Conservation (phyloP, 73 alveolate species). For the Paramecium bursaria region DNA sequence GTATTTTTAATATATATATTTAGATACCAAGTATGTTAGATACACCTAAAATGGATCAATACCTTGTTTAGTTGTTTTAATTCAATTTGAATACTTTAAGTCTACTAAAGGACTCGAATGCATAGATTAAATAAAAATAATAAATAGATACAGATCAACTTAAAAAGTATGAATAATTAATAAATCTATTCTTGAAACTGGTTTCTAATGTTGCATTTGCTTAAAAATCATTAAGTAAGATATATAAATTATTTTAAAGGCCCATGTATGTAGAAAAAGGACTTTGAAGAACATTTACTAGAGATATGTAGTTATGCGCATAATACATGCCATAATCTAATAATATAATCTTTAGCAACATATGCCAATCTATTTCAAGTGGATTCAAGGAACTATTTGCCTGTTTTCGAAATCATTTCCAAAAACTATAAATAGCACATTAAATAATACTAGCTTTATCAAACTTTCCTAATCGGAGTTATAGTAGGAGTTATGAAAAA, state of each 20-base stretch:
- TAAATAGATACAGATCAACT: constrained; percentile 15
- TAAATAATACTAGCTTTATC: constrained; percentile 18
- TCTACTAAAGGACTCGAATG: background rate
- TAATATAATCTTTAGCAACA: constrained; percentile 22
- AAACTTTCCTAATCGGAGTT: constrained; percentile 56
- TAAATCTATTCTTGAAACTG: constrained; percentile 10
- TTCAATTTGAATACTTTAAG: background rate
- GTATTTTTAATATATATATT: background rate
- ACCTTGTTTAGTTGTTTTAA: background rate
- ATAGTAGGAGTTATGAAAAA: constrained; percentile 60
- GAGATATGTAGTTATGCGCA: constrained; percentile 36
- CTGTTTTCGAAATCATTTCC: constrained; percentile 25
- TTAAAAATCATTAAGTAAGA: background rate
- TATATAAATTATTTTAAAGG: constrained; percentile 16
- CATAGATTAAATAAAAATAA: constrained; percentile 19
- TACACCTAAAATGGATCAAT: background rate
- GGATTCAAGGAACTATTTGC: constrained; percentile 40
- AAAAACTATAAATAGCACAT: constrained; percentile 38
- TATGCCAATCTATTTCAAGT: constrained; percentile 47
- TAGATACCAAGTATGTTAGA: constrained; percentile 19
- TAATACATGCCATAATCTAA: constrained; percentile 5
- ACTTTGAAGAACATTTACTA: constrained; percentile 48
- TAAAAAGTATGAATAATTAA: constrained; percentile 33
- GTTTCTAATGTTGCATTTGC: constrained; percentile 43
- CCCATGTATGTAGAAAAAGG: constrained; percentile 29